phyloP scores from a whole-genome alignment of 2,329 filamentous ascomycete species.

The Aspergillus neoniger region DNA sequence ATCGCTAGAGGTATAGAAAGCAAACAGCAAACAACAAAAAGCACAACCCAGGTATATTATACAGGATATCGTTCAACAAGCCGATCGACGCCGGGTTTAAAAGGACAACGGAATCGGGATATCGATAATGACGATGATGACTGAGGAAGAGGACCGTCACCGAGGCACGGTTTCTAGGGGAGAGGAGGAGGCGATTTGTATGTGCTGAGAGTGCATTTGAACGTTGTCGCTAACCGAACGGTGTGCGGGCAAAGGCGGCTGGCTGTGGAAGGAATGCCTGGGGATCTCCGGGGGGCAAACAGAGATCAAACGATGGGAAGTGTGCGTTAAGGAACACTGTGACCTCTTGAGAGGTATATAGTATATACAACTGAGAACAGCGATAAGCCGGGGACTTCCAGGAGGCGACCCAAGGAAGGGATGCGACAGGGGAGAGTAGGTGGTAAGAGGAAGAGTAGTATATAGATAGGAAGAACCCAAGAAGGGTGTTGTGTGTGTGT shows the following conservation, averaged over 20 bases:
- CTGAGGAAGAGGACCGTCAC: slow-evolving; percentile 40
- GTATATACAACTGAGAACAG: not conserved
- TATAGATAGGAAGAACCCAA: not conserved
- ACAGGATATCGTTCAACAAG: slow-evolving; percentile 46
- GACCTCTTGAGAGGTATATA: not conserved
- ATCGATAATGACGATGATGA: slow-evolving; percentile 22
- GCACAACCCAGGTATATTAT: slow-evolving; percentile 44
- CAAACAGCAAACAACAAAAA: slow-evolving; percentile 21
- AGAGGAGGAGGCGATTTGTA: slow-evolving; percentile 41
- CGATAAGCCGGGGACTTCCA: not conserved
- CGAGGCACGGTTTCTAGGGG: slow-evolving; percentile 46
- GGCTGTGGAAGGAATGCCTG: slow-evolving; percentile 11
- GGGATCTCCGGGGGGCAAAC: slow-evolving; percentile 1
- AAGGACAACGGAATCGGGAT: slow-evolving; percentile 25
- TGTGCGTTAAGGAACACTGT: no score
- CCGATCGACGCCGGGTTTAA: slow-evolving; percentile 38
- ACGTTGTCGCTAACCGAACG: slow-evolving; percentile 35
- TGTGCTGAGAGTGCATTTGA: slow-evolving; percentile 49
- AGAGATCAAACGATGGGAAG: not conserved
- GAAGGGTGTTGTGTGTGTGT: not conserved
- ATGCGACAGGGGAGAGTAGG: not conserved
- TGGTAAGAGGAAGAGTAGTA: not conserved
- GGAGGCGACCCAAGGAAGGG: slow-evolving; percentile 5
- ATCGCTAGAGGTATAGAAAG: slow-evolving; percentile 14
- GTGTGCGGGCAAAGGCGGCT: slow-evolving; percentile 18